Conservation (phyloP, 2,329 filamentous ascomycete species). For the Xylaria sp. region DNA sequence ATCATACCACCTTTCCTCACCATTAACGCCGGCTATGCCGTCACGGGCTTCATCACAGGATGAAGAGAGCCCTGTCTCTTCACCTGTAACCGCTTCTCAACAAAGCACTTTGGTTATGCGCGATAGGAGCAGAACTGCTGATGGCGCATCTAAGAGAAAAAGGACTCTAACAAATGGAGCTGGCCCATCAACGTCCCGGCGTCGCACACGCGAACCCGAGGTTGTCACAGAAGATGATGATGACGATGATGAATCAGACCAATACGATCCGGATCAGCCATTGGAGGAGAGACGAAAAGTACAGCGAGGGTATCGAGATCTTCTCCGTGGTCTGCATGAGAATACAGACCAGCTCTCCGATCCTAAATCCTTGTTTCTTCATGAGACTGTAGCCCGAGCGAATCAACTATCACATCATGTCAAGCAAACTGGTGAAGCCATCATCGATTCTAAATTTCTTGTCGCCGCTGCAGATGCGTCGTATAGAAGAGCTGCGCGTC, state of each 20-base stretch:
- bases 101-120: slow-evolving; percentile 47
- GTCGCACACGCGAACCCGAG: slow-evolving; percentile 48
- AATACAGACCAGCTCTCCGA: slow-evolving; percentile 78
- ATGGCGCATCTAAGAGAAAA: slow-evolving; percentile 48
- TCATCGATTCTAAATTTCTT: slow-evolving; percentile 87
- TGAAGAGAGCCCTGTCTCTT: slow-evolving; percentile 40
- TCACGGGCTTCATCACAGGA: slow-evolving; percentile 40
- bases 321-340: slow-evolving; percentile 71
- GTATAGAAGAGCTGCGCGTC: slow-evolving; percentile 78
- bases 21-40: slow-evolving; percentile 38
- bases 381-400: slow-evolving; percentile 72
- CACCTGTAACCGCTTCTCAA: slow-evolving; percentile 35
- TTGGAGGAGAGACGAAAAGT: slow-evolving; percentile 77
- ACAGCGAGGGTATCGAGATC: slow-evolving; percentile 74
- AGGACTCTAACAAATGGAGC: slow-evolving; percentile 47
- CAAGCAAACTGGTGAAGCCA: slow-evolving; percentile 90
- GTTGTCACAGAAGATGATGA: slow-evolving; percentile 36
- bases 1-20: neutral
- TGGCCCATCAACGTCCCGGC: slow-evolving; percentile 46
- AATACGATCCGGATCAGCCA: slow-evolving; percentile 87
- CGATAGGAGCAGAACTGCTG: slow-evolving; percentile 46
- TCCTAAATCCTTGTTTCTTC: slow-evolving; percentile 71
- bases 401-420: slow-evolving; percentile 75
- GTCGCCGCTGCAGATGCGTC: slow-evolving; percentile 84
- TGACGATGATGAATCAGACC: slow-evolving; percentile 51